Evolutionary conservation across 2,329 filamentous ascomycete species (phyloP), one percentile per base, ranked within the genome.

Genomic region (Phoma sp.): DNA sequence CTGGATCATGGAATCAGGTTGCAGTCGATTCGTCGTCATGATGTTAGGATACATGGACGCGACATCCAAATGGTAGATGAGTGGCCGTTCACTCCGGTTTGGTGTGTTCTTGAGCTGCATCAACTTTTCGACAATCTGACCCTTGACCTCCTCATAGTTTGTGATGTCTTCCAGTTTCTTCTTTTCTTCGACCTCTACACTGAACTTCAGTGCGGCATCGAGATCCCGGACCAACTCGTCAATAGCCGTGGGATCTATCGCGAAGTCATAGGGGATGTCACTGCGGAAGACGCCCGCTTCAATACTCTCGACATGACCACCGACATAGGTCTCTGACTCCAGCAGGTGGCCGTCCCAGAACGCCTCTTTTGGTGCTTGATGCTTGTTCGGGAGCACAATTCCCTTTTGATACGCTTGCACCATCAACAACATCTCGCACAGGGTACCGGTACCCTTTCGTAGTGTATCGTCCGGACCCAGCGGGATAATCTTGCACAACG

Each of bases 1-100:
- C 43, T 94, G 82, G 49, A 99, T 96, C 92, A 99, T 96, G n/a
- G 95, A 98, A 75, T 99, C 95, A 0, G 95, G 95, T 67, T 99
- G 95, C 41, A 99, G 78, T 74, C 95, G 90, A 75, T 99, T 99
- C 1, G 95, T 99, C 2, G 96, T 99, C 96, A 99, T 99, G 74
- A 99, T 99, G 76, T 99, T 99, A 9, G 95, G 95, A 74, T 99
- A 99, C 95, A 99, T 99, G 56, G 95, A 97, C 17, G 95, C 95
- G 55, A 99, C 96, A 72, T 99, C 95, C 78, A 99, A 81, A 82
- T 99, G 95, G 77, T 99, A 99, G 62, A 99, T 99, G 29, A 96
- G 84, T 4, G 95, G 95, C 38, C 87, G 82, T 74, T 99, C 95
- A 64, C 82, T 87, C 60, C 95, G 85, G 67, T 96, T 92, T 0